Evolutionary conservation across 306 rosid genomes (phyloP), one percentile per base, ranked within the genome.

Genomic region (Begonia loranthoides): DNA sequence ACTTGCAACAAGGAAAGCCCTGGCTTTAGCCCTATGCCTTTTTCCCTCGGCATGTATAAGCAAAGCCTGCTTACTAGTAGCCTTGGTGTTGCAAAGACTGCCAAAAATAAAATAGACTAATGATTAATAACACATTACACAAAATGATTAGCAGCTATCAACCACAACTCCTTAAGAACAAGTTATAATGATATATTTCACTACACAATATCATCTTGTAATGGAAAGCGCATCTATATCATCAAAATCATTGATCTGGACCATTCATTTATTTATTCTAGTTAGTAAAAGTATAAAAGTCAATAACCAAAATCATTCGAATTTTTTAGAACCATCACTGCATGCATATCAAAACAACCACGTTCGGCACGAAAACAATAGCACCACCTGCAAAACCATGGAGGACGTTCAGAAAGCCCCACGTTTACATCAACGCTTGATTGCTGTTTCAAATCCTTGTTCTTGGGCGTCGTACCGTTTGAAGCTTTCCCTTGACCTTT

Each of bases 41-140:
- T 90, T 90, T 68, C 97, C 97, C 62, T 90, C 97, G 4, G 95
- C 95, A 67, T 90, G 95, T 64, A 82, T 87, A 71, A 85, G 79
- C 60, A 85, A 76, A 9, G 95, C 36, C 76, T 90, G 97, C 82
- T 72, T 71, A 56, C 97, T 85, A 9, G 95, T 90, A 51, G 95
- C 76, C 57, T 59, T 82, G 1, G 92, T 78, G 24, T 85, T 90
- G 78, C 97, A 90, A 58, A 90, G 81, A 61, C 97, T 85, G 83
- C 58, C 61, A 63, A 48, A 45, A 58, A 12, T 45, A 39, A 41
- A 69, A 5, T 28, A 28, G 36, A 28, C 36, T 28, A 5, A 28
- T 7, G 9, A 28, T 28, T 7, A 28, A 5, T 28, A 28, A 28
- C 6, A 28, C 36, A 28, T 28, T 28, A 28, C 9, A 28, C 36